Evolutionary conservation across 805 yeast species (phyloP).

Genomic region (Hanseniaspora singularis): DNA sequence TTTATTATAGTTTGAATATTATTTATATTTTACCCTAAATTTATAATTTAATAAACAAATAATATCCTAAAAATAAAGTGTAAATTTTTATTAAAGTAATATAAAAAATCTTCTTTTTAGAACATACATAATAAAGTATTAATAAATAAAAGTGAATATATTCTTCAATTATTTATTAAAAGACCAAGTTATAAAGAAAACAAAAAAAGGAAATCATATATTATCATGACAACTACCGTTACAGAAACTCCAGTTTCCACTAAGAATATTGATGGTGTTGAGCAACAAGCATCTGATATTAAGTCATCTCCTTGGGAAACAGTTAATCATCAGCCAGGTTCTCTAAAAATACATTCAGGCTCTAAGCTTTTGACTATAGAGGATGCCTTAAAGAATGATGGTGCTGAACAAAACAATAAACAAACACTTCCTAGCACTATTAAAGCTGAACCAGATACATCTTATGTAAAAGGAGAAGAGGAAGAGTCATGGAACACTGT

Average conservation of each 20-base stretch:
- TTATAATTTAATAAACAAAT: too few species aligned
- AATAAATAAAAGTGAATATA: too few species aligned
- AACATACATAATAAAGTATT: too few species aligned
- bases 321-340: constrained; percentile 18
- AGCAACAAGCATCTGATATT: constrained; percentile 60
- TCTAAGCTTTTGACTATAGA: constrained; percentile 16
- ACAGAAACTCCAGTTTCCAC: neutral
- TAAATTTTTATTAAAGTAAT: too few species aligned
- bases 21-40: too few species aligned
- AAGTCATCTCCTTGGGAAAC: constrained; percentile 49
- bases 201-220: too few species aligned
- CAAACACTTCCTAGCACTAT: neutral
- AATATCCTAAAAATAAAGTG: too few species aligned
- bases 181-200: constrained; percentile 17
- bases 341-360: constrained; percentile 24
- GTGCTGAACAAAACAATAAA: neutral
- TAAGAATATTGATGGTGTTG: constrained; percentile 13
- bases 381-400: constrained; percentile 1
- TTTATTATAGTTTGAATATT: too few species aligned
- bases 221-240: neutral
- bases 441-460: constrained; percentile 2
- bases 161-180: constrained; percentile 13
- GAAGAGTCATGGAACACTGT: constrained; percentile 10
- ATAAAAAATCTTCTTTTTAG: too few species aligned
- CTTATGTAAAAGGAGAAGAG: constrained; percentile 14